Conservation (phyloP, 1,139 yeast genomes). For the Nematodospora anomalae region DNA sequence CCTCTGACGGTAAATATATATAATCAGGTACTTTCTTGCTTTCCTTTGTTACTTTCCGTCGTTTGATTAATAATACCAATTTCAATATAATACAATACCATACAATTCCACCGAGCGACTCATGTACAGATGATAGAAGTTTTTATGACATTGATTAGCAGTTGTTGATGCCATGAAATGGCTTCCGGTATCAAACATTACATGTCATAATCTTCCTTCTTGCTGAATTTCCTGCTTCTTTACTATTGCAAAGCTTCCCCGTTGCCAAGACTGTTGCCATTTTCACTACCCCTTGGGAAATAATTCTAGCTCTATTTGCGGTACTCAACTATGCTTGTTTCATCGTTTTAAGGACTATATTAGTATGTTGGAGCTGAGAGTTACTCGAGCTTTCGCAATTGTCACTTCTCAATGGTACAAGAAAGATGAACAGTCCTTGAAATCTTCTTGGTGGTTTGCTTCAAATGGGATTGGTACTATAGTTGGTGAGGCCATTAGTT, state of each 20-base stretch:
- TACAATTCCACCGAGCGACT: too few relatives aligned
- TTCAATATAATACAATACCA: too few relatives aligned
- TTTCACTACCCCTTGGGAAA: slow-evolving; percentile 32
- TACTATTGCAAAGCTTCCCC: slow-evolving; percentile 38
- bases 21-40: too few relatives aligned
- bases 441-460: slow-evolving; percentile 31
- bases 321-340: slow-evolving; percentile 33
- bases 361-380: slow-evolving; percentile 55
- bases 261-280: slow-evolving; percentile 27
- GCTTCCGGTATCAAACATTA: too few relatives aligned
- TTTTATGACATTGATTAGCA: too few relatives aligned
- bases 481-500: slow-evolving; percentile 26
- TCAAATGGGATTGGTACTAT: slow-evolving; percentile 33
- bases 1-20: too few relatives aligned
- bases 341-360: slow-evolving; percentile 29
- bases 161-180: too few relatives aligned
- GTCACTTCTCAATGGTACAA: slow-evolving; percentile 37
- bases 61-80: too few relatives aligned
- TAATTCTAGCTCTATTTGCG: slow-evolving; percentile 27
- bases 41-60: too few relatives aligned
- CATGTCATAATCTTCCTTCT: too few relatives aligned
- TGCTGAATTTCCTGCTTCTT: slow-evolving; percentile 43
- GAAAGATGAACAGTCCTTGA: slow-evolving; percentile 23
- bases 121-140: too few relatives aligned
- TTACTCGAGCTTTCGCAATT: slow-evolving; percentile 58